A percentile compares a stretch with the other conserved stretches of the same genome.
Conservation (phyloP, 805 yeast species). For the Nakazawaea holstii region DNA sequence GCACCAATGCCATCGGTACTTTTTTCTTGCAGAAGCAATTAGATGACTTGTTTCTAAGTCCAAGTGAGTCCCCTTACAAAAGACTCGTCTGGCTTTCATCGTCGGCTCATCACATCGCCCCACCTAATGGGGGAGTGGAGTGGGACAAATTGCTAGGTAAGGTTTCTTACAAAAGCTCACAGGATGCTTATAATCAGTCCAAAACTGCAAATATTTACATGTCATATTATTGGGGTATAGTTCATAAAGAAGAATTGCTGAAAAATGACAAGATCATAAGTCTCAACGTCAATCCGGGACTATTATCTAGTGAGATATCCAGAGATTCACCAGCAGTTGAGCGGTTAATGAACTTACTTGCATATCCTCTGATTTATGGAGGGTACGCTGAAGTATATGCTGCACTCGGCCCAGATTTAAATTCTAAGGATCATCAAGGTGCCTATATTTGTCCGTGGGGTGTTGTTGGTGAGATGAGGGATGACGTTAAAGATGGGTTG, state of each 20-base stretch:
- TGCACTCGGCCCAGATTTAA: conserved; percentile 34
- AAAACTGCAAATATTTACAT: conserved; percentile 36
- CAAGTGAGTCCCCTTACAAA: conserved; percentile 15
- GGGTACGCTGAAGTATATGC: conserved; percentile 37
- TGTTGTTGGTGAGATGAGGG: conserved; percentile 22
- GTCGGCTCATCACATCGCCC: conserved; percentile 25
- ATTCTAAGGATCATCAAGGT: conserved; percentile 24
- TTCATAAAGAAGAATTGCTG: conserved; percentile 21
- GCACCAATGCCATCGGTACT: conserved; percentile 41
- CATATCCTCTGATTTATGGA: conserved; percentile 27
- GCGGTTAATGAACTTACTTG: conserved; percentile 1
- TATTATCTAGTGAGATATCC: too few species aligned
- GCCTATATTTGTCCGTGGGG: conserved; percentile 40
- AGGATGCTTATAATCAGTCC: conserved; percentile 32
- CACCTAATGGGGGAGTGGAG: conserved; percentile 15
- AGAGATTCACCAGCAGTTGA: conserved; percentile 16
- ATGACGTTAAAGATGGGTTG: conserved; percentile 19
- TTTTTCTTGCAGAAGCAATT: conserved; percentile 34
- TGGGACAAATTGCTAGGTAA: conserved; percentile 1
- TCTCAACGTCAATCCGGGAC: conserved; percentile 37
- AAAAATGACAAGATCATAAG: conserved; percentile 22
- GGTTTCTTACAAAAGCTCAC: neutral
- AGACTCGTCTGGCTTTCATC: conserved; percentile 45
- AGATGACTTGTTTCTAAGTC: conserved; percentile 29
- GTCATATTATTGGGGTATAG: conserved; percentile 28